Evolutionary conservation across 495 filamentous ascomycete genomes (phyloP), one percentile per base, ranked within the genome.

Genomic region (Penicillium mononematosum): DNA sequence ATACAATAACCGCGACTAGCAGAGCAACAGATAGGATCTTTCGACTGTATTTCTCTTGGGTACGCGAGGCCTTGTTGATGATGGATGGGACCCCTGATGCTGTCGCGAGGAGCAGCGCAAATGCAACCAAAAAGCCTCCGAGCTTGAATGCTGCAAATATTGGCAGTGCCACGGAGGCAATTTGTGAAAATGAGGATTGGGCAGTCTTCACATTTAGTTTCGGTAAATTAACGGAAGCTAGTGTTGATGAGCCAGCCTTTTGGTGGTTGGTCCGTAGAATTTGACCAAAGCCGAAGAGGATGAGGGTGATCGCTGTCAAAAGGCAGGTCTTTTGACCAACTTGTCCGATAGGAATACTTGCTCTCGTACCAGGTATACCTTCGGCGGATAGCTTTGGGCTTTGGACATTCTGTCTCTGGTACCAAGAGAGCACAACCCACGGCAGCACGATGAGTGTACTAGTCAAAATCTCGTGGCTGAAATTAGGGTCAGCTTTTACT

Each of bases 101-200:
- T 3, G 74, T 54, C 45, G 75, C 74, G 41, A 78, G 67, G 38
- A 83, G 66, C 34, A 85, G 58, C 4, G 77, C 55, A 31, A 85
- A 71, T 8, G 79, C 78, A 10, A 81, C 78, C 27, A 81, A 65
- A 52, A 79, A 72, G 6, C 78, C 83, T 22, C 84, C 84, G 19
- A 86, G 64, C 36, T 83, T 78, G 60, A 83, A 66, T 0, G 79
- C 62, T 20, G 83, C 81, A 58, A 83, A 85, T 55, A 83, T 79
- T 0, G 84, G 84, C 20, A 86, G 60, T 20, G 72, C 76, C 31
- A 85, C 64, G 17, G 72, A 71, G 36, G 52, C 54, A 14, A 67
- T 50, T 24, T 68, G 70, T 31, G 68, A 34, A 46, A 77, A 38
- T 1, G 63, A 58, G 20, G 55, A 45, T 17, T 59, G 53, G 5